Evolutionary conservation across 192 early-diverging fungal species (phyloP), one percentile per base, ranked within the genome.

Genomic region (Gryganskiella cystojenkinii): DNA sequence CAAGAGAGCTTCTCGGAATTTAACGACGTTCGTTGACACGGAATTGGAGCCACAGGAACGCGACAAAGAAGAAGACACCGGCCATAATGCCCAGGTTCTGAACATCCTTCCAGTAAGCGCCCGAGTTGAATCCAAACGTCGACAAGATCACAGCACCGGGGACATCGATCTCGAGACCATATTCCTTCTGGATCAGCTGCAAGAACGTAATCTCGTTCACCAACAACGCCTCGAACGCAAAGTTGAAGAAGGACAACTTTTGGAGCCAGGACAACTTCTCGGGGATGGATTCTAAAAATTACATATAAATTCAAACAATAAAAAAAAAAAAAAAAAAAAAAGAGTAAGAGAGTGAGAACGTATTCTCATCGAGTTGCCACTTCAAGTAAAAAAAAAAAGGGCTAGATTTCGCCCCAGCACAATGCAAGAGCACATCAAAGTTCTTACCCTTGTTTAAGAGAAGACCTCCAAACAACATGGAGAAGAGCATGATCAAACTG

Each of bases 401-500:
- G 22, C 27, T 30, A 11, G 8, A 35, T 17, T 25, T 30, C n/a
- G n/a, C n/a, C n/a, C n/a, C n/a, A n/a, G n/a, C n/a, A n/a, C n/a
- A n/a, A n/a, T n/a, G n/a, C n/a, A n/a, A n/a, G n/a, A n/a, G n/a
- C n/a, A n/a, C n/a, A n/a, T n/a, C n/a, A n/a, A n/a, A n/a, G n/a
- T n/a, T n/a, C 69, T 70, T 71, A 86, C 87, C 87, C 81, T 93
- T 93, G 83, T 98, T 98, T 49, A 98, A 80, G 24, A 98, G 81
- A 10, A 98, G 84, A 0, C 96, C 96, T 17, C 92, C 95, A 80
- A 96, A 98, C 19, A 98, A 66, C 87, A 98, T 94, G 34, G 90
- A 90, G 81, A 94, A 95, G 31, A 95, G 80, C 78, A 95, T 92
- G 50, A 93, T 79, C 28, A 95, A 80, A 22, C 88, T 92, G 17